A percentile compares a stretch with the other conserved stretches of the same genome.
phyloP scores from a whole-genome alignment of 352 stramenopile species.

The Phytophthora tentaculata region DNA sequence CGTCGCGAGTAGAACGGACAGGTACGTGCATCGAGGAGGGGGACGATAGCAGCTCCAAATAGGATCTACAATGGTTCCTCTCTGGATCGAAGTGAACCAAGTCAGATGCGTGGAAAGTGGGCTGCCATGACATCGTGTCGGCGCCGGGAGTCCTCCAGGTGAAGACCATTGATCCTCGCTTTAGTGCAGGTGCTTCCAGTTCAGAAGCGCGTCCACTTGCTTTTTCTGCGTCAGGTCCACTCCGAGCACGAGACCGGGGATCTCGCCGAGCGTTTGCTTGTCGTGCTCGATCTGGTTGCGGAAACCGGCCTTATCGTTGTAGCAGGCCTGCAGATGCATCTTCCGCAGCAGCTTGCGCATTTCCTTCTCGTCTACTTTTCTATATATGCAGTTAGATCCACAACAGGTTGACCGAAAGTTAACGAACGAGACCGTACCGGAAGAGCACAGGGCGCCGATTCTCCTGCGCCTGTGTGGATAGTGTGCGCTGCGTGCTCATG shows the following conservation, averaged over 20 bases:
- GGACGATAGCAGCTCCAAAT: conserved; percentile 15
- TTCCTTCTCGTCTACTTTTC: conserved; percentile 86
- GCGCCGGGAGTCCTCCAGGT: conserved; percentile 13
- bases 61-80: conserved; percentile 22
- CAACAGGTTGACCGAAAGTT: neutral
- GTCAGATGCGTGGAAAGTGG: conserved; percentile 6
- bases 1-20: conserved; percentile 28
- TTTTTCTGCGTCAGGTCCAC: conserved; percentile 64
- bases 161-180: conserved; percentile 19
- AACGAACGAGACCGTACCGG: conserved; percentile 12
- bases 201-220: conserved; percentile 75
- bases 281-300: conserved; percentile 71
- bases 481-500: conserved; percentile 27
- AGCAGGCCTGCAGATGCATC: conserved; percentile 76
- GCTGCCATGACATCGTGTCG: neutral
- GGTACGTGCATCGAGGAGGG: conserved; percentile 32
- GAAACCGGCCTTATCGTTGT: conserved; percentile 51
- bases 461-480: conserved; percentile 36
- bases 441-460: conserved; percentile 35
- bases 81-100: conserved; percentile 21
- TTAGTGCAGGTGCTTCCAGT: conserved; percentile 86
- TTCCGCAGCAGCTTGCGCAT: conserved; percentile 85
- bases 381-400: conserved; percentile 8
- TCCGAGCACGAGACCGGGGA: conserved; percentile 59
- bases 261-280: conserved; percentile 66